Evolutionary conservation across 164 flowering plant genomes (phyloP), one percentile per base, ranked within the genome.

Genomic region (Macadamia integrifolia): DNA sequence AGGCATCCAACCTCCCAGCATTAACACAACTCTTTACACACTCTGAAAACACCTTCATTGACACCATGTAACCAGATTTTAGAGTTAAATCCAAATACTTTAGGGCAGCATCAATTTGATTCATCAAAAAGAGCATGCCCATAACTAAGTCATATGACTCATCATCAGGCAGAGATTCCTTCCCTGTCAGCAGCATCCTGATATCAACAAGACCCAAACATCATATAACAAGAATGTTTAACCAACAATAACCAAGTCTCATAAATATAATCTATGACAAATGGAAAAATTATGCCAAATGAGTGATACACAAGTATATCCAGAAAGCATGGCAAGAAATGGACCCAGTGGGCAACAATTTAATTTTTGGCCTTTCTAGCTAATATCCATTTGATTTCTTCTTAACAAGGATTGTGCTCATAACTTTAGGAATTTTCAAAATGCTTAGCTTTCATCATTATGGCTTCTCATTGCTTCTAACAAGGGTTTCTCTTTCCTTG

Each of bases 111-210:
- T 92, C 92, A 66, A 88, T 86, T 63, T 84, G 74, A 65, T 79
- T 74, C 15, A 72, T 61, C 52, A 2, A 30, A 69, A 90, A 84
- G 60, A 90, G 84, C 90, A 88, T 73, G 61, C 81, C 75, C 67
- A 85, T 72, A 67, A 95, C 84, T 76, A 95, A 73, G 23, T 81
- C 85, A 80, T 82, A 95, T 1, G 98, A 88, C 58, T 89, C 93
- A 48, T 85, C 88, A 81, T 95, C 94, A 50, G 99, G 98, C 74
- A 73, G 67, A 58, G 95, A 82, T 66, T 82, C 90, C 58, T 86
- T 81, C 66, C 85, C 89, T 65, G 85, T 72, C 68, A 73, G 84
- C 81, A 90, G 81, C 99, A 94, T 92, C 92, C 99, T 94, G 91
- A 76, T 58, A 60, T 66, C 65, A 80, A 65, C 60, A 71, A 74